phyloP scores from a whole-genome alignment of 2,329 filamentous ascomycete species.

The Magnaporthiopsis rhizophila region DNA sequence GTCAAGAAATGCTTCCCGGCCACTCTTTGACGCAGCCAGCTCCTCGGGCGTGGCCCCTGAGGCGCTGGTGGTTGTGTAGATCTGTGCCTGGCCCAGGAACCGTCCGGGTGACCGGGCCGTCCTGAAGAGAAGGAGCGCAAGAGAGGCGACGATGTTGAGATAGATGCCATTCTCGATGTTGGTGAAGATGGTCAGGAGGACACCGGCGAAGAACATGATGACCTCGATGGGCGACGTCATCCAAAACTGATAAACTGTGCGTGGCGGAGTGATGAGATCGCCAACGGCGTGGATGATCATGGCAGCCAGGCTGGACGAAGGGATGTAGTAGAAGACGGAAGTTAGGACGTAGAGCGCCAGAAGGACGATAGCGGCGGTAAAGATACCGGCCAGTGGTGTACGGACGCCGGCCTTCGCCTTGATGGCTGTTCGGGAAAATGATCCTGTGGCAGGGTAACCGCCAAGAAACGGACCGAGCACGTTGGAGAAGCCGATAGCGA shows the following conservation, averaged over 20 bases:
- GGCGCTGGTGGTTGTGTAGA: constrained; percentile 7
- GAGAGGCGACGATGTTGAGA: constrained; percentile 34
- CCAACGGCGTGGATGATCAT: constrained; percentile 96
- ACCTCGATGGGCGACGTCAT: constrained; percentile 37
- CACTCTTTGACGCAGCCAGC: constrained; percentile 8
- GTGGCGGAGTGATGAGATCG: constrained; percentile 35
- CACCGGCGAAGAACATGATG: constrained; percentile 13
- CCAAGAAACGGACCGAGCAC: constrained; percentile 86
- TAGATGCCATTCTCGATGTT: constrained; percentile 45
- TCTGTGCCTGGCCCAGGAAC: constrained; percentile 31
- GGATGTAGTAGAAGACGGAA: constrained; percentile 89
- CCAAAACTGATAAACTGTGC: constrained; percentile 23
- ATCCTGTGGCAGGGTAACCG: constrained; percentile 86
- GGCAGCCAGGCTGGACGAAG: constrained; percentile 68
- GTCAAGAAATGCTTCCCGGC: constrained; percentile 31
- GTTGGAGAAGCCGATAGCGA: constrained; percentile 88
- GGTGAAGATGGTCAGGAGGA: constrained; percentile 26
- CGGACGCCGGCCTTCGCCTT: constrained; percentile 94
- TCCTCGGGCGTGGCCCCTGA: constrained; percentile 9
- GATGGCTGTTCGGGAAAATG: constrained; percentile 93
- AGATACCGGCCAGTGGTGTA: constrained; percentile 81
- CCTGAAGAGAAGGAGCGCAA: constrained; percentile 34
- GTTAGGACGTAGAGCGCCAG: constrained; percentile 85
- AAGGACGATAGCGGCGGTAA: constrained; percentile 78
- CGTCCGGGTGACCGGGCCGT: constrained; percentile 37